Base-by-base conservation (phyloP, 2,329 filamentous ascomycete species). In the Alternaria brassicicola region DNA sequence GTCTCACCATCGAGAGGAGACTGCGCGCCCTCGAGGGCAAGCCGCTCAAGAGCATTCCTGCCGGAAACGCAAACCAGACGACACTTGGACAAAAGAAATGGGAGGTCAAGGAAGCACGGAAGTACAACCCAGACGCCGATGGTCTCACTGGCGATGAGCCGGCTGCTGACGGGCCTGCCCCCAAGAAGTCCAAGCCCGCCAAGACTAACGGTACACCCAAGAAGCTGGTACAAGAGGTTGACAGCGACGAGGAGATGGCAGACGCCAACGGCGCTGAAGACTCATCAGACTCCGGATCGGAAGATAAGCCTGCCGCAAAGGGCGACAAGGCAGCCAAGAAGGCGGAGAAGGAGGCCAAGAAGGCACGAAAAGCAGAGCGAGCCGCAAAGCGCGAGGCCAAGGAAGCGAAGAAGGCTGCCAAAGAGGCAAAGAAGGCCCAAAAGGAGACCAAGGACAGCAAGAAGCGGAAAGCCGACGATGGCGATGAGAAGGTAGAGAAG, bases 91-190 rank as follows among this genome's bases (percentile, higher is more conserved):
- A 63, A 26, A 87, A 88, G 70, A 96, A 96, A 80, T 96, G 92
- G 85, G 91, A 93, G 64, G 84, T 99, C 73, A 96, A 96, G 81
- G 92, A 97, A 78, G 90, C 91, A 10, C 86, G 92, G 75, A 95
- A 94, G 80, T 99, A 99, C 85, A 98, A 98, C 78, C 85, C 87
- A 47, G 93, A 98, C 75, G 95, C 92, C 52, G 95, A 99, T 78
- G 94, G 93, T 63, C 82, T 97, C 49, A 83, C 83, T 59, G 87
- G 86, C 46, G 86, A 91, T 69, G 89, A 89, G 67, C 84, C 86
- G 13, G 84, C 88, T 41, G 56, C 56, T 21, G 56, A 59, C 42
- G 56, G 52, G 41, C 52, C 56, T 25, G 56, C 56, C 1, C 46
- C 56, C 13, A 80, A 81, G 76, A 83, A 81, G 79, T 81, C 79